These are phyloP conservation scores for grape (Vitis vinifera) DNA, from an alignment of 164 flowering plant genomes.

Conservation along the genomic window DNA sequence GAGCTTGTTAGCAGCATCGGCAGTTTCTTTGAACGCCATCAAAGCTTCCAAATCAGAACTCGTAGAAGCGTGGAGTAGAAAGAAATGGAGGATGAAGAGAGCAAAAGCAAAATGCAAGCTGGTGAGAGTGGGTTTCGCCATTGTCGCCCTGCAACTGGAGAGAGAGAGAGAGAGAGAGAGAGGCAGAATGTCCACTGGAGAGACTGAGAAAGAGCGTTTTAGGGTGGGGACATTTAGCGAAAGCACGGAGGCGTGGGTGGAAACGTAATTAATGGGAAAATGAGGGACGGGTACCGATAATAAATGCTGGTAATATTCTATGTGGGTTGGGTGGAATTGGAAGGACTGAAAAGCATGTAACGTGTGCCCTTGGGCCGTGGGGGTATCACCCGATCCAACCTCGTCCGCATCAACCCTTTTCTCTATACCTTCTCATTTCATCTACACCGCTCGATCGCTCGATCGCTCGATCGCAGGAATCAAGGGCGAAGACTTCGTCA, in stretches of 20 bases:
- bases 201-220: background rate
- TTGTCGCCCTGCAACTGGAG: slow-evolving; percentile 21
- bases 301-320: background rate
- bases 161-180: slow-evolving; percentile 1
- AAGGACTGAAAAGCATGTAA: slow-evolving; percentile 7
- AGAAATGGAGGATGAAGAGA: slow-evolving; percentile 14
- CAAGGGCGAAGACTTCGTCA: no score
- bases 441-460: no score
- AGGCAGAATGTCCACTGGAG: background rate
- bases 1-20: slow-evolving; percentile 53
- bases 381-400: background rate
- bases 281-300: background rate
- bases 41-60: slow-evolving; percentile 47
- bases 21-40: slow-evolving; percentile 55
- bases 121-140: slow-evolving; percentile 25
- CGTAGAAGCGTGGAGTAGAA: slow-evolving; percentile 16
- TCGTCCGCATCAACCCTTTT: no score
- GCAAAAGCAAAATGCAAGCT: slow-evolving; percentile 4
- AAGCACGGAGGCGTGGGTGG: background rate
- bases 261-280: slow-evolving; percentile 13
- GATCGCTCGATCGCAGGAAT: no score
- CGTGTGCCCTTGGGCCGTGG: background rate
- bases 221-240: background rate
- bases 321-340: background rate
- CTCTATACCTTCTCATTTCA: no score